These are phyloP conservation scores for Arthrobotrys conoides DNA, from an alignment of 2,329 filamentous ascomycete species.

Conservation along the genomic window DNA sequence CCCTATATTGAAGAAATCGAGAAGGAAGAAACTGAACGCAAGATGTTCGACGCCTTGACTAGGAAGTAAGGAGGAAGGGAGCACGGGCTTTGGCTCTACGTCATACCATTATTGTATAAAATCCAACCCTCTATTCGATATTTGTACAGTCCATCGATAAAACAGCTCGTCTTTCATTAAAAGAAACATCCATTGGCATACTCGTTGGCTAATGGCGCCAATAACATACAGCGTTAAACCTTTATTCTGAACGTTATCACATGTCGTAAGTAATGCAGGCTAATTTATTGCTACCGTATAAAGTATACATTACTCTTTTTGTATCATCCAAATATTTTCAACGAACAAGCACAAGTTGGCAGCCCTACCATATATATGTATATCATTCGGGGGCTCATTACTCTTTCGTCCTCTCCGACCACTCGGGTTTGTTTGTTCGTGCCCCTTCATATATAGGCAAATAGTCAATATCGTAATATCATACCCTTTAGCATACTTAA, in stretches of 20 bases:
- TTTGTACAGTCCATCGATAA: slow-evolving; percentile 38
- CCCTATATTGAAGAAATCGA: slow-evolving; percentile 79
- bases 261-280: neutral
- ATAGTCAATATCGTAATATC: neutral
- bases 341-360: neutral
- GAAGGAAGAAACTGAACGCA: slow-evolving; percentile 76
- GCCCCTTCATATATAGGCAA: neutral
- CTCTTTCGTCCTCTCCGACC: neutral
- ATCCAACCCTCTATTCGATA: slow-evolving; percentile 30
- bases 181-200: neutral
- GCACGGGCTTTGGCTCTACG: neutral
- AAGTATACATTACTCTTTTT: no score
- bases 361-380: neutral
- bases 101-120: slow-evolving; percentile 25
- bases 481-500: neutral
- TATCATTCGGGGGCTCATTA: neutral
- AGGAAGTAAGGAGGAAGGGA: slow-evolving; percentile 30
- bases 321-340: neutral
- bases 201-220: neutral
- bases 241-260: neutral
- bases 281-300: neutral
- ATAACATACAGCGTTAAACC: neutral
- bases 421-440: neutral
- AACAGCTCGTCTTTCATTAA: slow-evolving; percentile 8
- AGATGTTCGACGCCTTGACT: slow-evolving; percentile 76